phyloP scores from a whole-genome alignment of 495 filamentous ascomycete species.

The Cercophora scortea region DNA sequence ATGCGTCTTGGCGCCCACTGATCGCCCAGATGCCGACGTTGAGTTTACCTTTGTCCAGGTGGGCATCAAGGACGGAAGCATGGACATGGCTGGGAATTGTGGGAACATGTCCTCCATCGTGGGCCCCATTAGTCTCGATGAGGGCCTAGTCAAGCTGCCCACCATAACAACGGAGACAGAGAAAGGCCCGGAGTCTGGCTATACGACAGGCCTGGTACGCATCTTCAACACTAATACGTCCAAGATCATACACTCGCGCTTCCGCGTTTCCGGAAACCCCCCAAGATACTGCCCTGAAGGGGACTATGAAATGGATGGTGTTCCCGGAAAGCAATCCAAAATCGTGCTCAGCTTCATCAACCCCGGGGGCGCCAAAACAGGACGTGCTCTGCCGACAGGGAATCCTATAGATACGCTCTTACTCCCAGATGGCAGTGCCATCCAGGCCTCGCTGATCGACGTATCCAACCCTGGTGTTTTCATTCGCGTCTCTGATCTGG shows the following conservation, averaged over 20 bases:
- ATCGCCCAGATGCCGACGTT: slow-evolving; percentile 48
- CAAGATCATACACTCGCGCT: slow-evolving; percentile 42
- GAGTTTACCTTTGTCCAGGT: slow-evolving; percentile 69
- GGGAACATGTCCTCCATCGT: slow-evolving; percentile 66
- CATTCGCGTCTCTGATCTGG: slow-evolving; percentile 45
- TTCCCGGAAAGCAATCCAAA: slow-evolving; percentile 48
- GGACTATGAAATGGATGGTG: slow-evolving; percentile 59
- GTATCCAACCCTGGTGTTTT: slow-evolving; percentile 63
- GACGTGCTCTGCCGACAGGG: slow-evolving; percentile 57
- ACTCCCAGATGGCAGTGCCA: slow-evolving; percentile 44
- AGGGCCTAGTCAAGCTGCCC: slow-evolving; percentile 30
- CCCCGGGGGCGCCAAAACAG: slow-evolving; percentile 62
- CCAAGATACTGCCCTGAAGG: slow-evolving; percentile 34
- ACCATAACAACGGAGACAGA: not conserved
- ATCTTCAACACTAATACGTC: slow-evolving; percentile 44
- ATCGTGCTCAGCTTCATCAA: slow-evolving; percentile 57
- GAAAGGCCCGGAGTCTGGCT: not conserved
- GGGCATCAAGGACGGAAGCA: slow-evolving; percentile 46
- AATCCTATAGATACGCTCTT: slow-evolving; percentile 45
- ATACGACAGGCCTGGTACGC: slow-evolving; percentile 23
- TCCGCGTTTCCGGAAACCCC: slow-evolving; percentile 37
- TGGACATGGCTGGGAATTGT: slow-evolving; percentile 65
- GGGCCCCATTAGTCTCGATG: slow-evolving; percentile 57
- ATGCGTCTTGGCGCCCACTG: slow-evolving; percentile 49
- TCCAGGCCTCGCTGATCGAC: slow-evolving; percentile 44